Base-by-base conservation (phyloP, 495 filamentous ascomycete species). In the Usnea hakonensis region DNA sequence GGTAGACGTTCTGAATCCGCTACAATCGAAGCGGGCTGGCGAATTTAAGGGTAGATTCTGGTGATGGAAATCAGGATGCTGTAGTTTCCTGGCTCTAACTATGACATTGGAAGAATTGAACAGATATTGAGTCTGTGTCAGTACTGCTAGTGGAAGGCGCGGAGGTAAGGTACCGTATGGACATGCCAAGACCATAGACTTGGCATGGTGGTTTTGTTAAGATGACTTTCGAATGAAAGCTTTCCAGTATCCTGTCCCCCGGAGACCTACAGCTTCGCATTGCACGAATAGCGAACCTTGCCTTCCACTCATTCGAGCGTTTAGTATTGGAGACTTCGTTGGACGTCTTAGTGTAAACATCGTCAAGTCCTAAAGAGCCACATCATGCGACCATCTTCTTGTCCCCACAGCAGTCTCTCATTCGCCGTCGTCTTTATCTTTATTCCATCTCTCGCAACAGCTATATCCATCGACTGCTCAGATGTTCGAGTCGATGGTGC, bases 401-500 rank as follows among this genome's bases (percentile, higher is more conserved):
- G 35, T 28, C 54, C 32, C 28, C 57, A 64, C 43, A 70, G 70
- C 44, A 63, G 75, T 2, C 63, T 82, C 41, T 64, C 77, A n/a
- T 70, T 70, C 7, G 58, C 74, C 2, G 52, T 81, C 11, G 69
- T 85, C 56, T 70, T 86, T 52, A 74, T 85, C 56, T 70, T 86
- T 52, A 74, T 85, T 59, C 77, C 83, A 19, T 71, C 74, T 54
- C 60, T 81, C 21, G 67, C 74, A 1, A 68, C 76, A 11, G 76
- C 76, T 19, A 60, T 79, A 59, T 80, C 75, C 61, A 78, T 88
- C 63, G 77, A 85, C 73, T 96, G 91, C 79, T 68, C 75, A 8
- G 68, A 87, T 53, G 75, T 92, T 58, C 73, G 76, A 14, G 74
- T 80, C 17, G 81, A 85, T 53, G 74, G 75, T 38, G 74, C 81